Percentiles rank a stretch among this genome's conserved stretches.
Evolutionary conservation across 2,329 filamentous ascomycete species (phyloP).

Genomic region (Trichoderma lentiforme): DNA sequence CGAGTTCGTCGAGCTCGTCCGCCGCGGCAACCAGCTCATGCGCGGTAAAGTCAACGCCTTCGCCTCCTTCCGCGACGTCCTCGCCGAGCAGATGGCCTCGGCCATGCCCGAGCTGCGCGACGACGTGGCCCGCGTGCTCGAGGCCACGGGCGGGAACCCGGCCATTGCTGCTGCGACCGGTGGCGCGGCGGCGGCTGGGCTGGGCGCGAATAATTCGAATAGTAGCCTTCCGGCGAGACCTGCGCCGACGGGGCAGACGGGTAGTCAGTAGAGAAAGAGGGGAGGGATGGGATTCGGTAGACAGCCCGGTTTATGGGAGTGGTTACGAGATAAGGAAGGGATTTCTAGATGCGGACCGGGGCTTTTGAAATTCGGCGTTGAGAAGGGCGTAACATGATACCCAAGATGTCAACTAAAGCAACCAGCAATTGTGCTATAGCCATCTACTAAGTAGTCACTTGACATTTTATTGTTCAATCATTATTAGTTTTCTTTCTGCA

Average conservation of each 20-base stretch:
- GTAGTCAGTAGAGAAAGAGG: neutral
- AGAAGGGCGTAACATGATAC: constrained; percentile 1
- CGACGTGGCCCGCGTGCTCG: constrained; percentile 51
- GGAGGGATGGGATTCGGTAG: neutral
- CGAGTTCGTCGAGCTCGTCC: constrained; percentile 68
- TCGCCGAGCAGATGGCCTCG: constrained; percentile 55
- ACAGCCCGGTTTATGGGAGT: neutral
- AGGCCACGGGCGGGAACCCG: constrained; percentile 39
- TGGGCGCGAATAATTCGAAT: neutral
- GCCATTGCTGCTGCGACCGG: neutral
- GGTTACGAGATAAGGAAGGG: neutral
- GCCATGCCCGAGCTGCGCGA: constrained; percentile 58
- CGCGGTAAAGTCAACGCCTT: constrained; percentile 63
- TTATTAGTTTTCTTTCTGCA: neutral
- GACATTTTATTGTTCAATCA: neutral
- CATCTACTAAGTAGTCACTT: neutral
- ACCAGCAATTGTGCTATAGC: neutral
- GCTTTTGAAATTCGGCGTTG: constrained; percentile 3
- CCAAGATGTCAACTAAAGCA: neutral
- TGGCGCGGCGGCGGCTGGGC: neutral
- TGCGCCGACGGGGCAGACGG: neutral
- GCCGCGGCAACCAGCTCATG: constrained; percentile 64
- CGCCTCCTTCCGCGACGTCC: constrained; percentile 56
- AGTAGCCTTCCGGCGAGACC: constrained; percentile 9
- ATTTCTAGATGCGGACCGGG: neutral